Evolutionary conservation across 257 asterid species (phyloP), one percentile per base, ranked within the genome.

Genomic region (Galeopsis tetrahit): DNA sequence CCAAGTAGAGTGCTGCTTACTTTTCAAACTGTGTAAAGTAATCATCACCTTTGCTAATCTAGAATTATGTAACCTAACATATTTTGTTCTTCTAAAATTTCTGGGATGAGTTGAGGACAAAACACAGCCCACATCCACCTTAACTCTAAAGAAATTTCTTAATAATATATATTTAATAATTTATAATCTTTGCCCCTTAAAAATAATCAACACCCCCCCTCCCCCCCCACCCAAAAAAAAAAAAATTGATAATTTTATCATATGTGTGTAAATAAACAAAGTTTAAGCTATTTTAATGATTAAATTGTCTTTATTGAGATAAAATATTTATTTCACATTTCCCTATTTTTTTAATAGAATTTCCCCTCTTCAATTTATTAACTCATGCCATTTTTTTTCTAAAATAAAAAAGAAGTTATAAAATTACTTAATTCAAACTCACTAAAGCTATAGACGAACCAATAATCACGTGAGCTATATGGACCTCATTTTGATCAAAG

Each of bases 21-120:
- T 60, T 36, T 52, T 61, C 31, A 36, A 62, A 71, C 40, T 44
- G 5, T 59, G 42, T 59, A 38, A 61, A 56, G 10, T 57, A 69
- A 6, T 53, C 21, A 15, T 69, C n/a, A 63, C 55, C 55, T 63
- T 56, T 59, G 35, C 67, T 77, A 49, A 32, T 31, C 2, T 62
- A 40, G 68, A 67, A 66, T 59, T 62, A 39, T 69, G 35, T 60
- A 38, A 55, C 36, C 32, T 51, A 48, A 51, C 58, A 51, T n/a
- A 33, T 33, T 32, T 43, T 44, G 61, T 48, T 21, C 38, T 46
- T 42, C 44, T 40, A 11, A 53, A 57, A 13, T 46, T 69, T 58
- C 15, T 38, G 55, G 31, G 77, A 31, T 4, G 32, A 63, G 39
- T 7, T 7, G 11, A 62, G 51, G 33, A 46, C 28, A 10, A 66